Evolutionary conservation across 768 basidiomycete genomes (phyloP), one percentile per base, ranked within the genome.

Genomic region (Lactifluus volemus): DNA sequence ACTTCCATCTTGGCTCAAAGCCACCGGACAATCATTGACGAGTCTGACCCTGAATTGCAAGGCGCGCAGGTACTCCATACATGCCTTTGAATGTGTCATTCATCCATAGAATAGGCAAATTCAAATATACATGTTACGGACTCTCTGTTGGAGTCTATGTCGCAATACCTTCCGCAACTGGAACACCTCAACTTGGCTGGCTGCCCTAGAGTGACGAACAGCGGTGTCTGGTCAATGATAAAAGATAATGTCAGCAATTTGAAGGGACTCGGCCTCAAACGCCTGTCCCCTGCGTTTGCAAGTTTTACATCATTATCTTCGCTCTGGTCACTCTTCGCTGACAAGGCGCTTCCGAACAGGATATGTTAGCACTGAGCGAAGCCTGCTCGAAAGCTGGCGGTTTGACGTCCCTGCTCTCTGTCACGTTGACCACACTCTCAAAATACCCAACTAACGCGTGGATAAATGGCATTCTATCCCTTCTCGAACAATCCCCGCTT

Each of bases 21-120:
- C 69, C 9, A 81, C 77, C 2, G 76, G 77, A 0, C 48, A 67
- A 30, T 79, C 77, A 3, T 74, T 92, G 52, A 76, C 75, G 34
- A 81, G 74, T 61, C 72, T 92, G 50, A 84, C 82, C 4, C 65
- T 92, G 11, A 79, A 89, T 49, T 91, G 88, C 72, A 86, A 84
- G 77, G 89, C 84, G 59, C 60, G 75, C 58, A 17, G 5, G n/a
- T 38, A 25, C 21, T 15, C 30, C 29, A 41, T 51, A 17, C 17
- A 15, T 51, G 30, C 32, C 38, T 53, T 45, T 17, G 41, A 42
- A 11, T 14, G 9, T 32, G 6, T 21, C 38, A 57, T 50, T 63
- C 5, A 30, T 41, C 10, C 19, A 55, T 41, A 19, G 6, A n/a
- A 17, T 51, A 89, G 88, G 71, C 77, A 21, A 83, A 86, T 3